Base-by-base conservation (phyloP, 2,329 filamentous ascomycete species). In the Aplosporella prunicola region DNA sequence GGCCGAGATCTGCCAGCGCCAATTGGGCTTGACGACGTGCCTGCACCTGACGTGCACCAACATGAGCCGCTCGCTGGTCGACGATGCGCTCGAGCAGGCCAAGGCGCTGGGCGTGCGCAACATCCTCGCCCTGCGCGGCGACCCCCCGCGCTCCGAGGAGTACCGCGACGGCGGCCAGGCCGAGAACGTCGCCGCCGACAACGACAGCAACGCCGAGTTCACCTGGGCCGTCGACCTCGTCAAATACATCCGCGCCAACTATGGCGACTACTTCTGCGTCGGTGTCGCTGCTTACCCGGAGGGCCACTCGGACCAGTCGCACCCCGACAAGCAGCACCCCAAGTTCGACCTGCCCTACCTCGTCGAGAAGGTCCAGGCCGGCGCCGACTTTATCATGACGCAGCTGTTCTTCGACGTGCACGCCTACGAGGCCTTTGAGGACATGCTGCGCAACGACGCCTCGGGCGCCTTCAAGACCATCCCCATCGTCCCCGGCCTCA, bases 331-430 rank as follows among this genome's bases (percentile, higher is more conserved):
- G 45, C 78, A 81, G 53, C 71, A 72, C 47, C 68, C 73, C 0
- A 56, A 60, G 38, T 64, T 67, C 36, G 91, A 98, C 61, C 63
- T 98, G 42, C 84, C 88, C 1, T 93, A 82, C 52, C 69, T 98
- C 37, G 76, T 93, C 9, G 87, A 94, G 48, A 98, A 98, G 70
- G 82, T 81, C 1, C 71, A 80, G 49, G 91, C 91, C 3, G 91
- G 91, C 1, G 91, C 88, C 34, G 88, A 96, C 62, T 98, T 98
- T 55, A 82, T 98, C 61, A 94, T 98, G 85, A 96, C 91, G 1
- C 91, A 98, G 60, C 71, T 98, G 7, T 96, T 95, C 62, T 98
- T 94, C 60, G 87, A 96, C 55, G 73, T 87, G 16, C 71, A 82
- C 3, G 84, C 84, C 13, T 98, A 93, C 56, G 73, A 79, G 39